A percentile compares a stretch with the other conserved stretches of the same genome.
Conservation (phyloP, 345 rosid genomes). For the Populus pruinosa region DNA sequence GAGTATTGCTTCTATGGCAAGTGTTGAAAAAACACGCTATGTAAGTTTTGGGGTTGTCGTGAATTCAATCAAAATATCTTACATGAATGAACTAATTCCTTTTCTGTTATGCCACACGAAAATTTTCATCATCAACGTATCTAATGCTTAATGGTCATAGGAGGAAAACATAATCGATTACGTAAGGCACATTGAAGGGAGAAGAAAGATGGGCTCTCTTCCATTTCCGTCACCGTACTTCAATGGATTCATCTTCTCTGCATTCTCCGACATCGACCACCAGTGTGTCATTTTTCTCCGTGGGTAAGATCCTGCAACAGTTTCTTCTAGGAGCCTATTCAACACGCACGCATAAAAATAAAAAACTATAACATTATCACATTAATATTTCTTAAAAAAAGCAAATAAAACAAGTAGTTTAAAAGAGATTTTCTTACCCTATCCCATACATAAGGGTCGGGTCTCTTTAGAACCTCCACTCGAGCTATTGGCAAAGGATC, state of each 20-base stretch:
- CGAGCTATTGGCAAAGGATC: constrained; percentile 33
- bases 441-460: constrained; percentile 47
- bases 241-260: constrained; percentile 42
- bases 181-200: too few relatives aligned
- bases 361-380: neutral
- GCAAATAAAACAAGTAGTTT: neutral
- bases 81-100: neutral
- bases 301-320: constrained; percentile 45
- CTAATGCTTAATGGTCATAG: neutral
- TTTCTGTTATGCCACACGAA: neutral
- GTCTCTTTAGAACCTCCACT: constrained; percentile 42
- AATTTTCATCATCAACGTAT: neutral
- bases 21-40: too few relatives aligned
- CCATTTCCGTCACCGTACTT: neutral
- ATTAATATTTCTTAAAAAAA: neutral
- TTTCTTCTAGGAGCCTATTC: constrained; percentile 57
- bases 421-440: constrained; percentile 30
- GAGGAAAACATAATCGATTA: too few relatives aligned
- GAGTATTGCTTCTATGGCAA: neutral
- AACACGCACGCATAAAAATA: neutral
- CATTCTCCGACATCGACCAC: constrained; percentile 46
- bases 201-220: too few relatives aligned
- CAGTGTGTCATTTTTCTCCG: constrained; percentile 31
- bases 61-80: too few relatives aligned
- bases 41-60: neutral